Conservation (phyloP, 208 protist genomes). For the Crithidia expoeki region DNA sequence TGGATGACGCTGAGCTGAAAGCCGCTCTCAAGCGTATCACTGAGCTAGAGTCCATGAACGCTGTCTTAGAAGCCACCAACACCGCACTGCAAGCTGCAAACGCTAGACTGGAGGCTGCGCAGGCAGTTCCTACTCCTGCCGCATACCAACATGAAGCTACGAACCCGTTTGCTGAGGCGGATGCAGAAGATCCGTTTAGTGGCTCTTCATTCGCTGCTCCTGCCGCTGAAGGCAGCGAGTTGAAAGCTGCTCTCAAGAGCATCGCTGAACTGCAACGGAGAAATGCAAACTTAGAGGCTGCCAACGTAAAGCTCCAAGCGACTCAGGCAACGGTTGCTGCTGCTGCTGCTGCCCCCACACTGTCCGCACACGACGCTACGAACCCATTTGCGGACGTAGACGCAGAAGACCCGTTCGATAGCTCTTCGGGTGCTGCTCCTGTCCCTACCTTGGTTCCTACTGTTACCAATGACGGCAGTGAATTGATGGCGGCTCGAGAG, state of each 20-base stretch:
- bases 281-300: conserved; percentile 11
- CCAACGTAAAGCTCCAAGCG: conserved; percentile 5
- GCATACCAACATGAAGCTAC: neutral
- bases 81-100: conserved; percentile 2
- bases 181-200: conserved; percentile 1
- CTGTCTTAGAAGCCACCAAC: neutral
- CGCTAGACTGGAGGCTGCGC: conserved; percentile 8
- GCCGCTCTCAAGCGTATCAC: conserved; percentile 23
- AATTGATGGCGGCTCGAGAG: conserved; percentile 8
- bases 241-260: conserved; percentile 14
- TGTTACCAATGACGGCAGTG: neutral
- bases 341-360: neutral
- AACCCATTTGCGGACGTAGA: neutral
- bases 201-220: neutral
- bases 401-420: neutral
- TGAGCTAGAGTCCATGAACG: conserved; percentile 6
- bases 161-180: neutral
- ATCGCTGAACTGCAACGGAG: conserved; percentile 23
- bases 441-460: neutral
- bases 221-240: conserved; percentile 3
- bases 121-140: neutral
- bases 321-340: neutral
- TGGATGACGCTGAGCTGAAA: conserved; percentile 11
- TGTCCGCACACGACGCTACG: neutral
- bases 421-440: neutral